Evolutionary conservation across 2,329 filamentous ascomycete species (phyloP).

Genomic region (Fusarium oxysporum): DNA sequence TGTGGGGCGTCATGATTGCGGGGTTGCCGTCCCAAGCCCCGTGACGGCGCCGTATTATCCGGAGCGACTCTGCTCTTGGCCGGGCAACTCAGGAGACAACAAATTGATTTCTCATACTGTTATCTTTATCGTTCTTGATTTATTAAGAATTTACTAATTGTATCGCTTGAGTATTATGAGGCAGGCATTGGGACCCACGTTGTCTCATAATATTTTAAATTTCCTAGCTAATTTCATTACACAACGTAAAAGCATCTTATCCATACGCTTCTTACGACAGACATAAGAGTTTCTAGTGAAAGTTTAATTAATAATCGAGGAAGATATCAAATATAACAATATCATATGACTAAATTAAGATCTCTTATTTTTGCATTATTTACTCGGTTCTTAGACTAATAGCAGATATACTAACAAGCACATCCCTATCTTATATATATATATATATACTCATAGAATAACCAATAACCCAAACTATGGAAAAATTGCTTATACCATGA

Average conservation of each 20-base stretch:
- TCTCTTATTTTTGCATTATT: neutral
- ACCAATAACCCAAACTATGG: no score
- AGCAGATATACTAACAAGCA: no score
- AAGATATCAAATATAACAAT: neutral
- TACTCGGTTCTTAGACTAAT: neutral
- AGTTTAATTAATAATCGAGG: neutral
- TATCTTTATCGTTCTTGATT: neutral
- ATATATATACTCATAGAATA: no score
- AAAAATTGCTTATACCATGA: neutral
- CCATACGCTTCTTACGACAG: neutral
- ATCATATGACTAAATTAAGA: no score
- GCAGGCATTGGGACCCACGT: neutral
- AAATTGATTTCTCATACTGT: neutral
- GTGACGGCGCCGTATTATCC: conserved; percentile 26
- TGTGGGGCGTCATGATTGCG: conserved; percentile 35
- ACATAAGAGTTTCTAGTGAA: neutral
- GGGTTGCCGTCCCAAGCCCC: conserved; percentile 24
- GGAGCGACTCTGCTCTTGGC: conserved; percentile 11
- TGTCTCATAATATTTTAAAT: neutral
- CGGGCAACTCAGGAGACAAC: neutral
- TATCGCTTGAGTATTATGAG: neutral
- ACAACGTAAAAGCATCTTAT: neutral
- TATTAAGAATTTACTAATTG: neutral
- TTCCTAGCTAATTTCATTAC: neutral
- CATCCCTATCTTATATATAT: no score